These are phyloP conservation scores for Acer yangbiense DNA, from an alignment of 345 rosid genomes.

Conservation along the genomic window DNA sequence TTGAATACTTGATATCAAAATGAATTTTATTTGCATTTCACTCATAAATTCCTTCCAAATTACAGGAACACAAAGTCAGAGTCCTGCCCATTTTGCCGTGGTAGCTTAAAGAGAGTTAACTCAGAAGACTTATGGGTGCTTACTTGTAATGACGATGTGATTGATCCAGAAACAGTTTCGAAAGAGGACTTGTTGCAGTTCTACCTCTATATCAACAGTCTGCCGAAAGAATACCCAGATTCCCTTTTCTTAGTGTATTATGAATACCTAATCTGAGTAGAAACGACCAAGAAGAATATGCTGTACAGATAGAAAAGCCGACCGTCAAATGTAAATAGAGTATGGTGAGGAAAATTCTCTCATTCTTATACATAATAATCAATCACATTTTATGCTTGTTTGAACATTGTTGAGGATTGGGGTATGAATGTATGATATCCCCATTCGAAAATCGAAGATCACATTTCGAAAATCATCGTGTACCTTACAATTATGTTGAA, in stretches of 20 bases:
- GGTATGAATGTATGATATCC: not conserved
- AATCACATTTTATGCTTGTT: constrained; percentile 23
- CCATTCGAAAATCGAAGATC: constrained; percentile 7
- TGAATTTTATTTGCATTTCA: not conserved
- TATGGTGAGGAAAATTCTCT: constrained; percentile 37
- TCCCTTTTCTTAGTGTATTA: constrained; percentile 78
- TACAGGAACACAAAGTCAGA: constrained; percentile 87
- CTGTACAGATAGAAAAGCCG: constrained; percentile 57
- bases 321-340: constrained; percentile 62
- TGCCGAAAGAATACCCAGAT: constrained; percentile 85
- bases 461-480: not conserved
- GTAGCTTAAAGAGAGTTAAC: constrained; percentile 92
- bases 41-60: constrained; percentile 19
- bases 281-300: constrained; percentile 21
- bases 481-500: not conserved
- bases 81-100: constrained; percentile 96
- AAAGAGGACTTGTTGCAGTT: constrained; percentile 72
- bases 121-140: constrained; percentile 98
- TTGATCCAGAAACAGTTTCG: constrained; percentile 66
- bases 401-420: constrained; percentile 7
- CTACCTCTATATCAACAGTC: constrained; percentile 74
- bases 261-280: constrained; percentile 73
- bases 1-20: not conserved
- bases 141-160: constrained; percentile 80
- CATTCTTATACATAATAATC: constrained; percentile 24